Conservation (phyloP, 2,329 filamentous ascomycete species). For the Aspergillus ochraceus region DNA sequence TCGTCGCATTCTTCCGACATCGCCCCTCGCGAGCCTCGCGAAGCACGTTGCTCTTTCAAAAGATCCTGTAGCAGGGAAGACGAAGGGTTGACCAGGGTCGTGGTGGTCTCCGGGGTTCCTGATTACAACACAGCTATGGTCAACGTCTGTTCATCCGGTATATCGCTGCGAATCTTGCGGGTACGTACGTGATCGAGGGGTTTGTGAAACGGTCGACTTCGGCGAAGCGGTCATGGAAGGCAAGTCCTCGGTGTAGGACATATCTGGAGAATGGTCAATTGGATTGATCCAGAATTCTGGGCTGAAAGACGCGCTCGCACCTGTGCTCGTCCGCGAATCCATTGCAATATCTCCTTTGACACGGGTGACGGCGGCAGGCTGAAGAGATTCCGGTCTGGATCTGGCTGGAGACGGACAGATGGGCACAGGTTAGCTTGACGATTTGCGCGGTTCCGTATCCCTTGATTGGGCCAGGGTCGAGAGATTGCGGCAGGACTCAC, state of each 20-base stretch:
- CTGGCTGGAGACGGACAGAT: constrained; percentile 15
- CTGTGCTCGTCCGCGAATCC: constrained; percentile 26
- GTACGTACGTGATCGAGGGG: constrained; percentile 4
- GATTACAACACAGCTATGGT: constrained; percentile 4
- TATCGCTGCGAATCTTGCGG: background rate
- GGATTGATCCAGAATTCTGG: background rate
- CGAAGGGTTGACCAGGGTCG: constrained; percentile 39
- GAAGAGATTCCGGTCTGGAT: constrained; percentile 23
- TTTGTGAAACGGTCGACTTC: background rate
- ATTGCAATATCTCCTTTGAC: constrained; percentile 33
- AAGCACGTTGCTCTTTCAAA: constrained; percentile 43
- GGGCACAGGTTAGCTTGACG: constrained; percentile 17
- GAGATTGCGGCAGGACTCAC: constrained; percentile 19
- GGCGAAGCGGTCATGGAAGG: constrained; percentile 21
- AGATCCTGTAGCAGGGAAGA: constrained; percentile 42
- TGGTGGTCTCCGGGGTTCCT: constrained; percentile 33
- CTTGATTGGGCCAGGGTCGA: constrained; percentile 12
- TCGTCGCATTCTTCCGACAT: constrained; percentile 25
- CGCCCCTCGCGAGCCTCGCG: constrained; percentile 31
- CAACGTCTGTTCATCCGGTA: constrained; percentile 1
- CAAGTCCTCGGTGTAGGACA: constrained; percentile 32
- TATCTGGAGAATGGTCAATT: constrained; percentile 20
- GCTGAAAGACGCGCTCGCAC: constrained; percentile 13
- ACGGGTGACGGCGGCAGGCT: constrained; percentile 31
- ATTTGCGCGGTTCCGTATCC: background rate